Evolutionary conservation across 2,329 filamentous ascomycete species (phyloP).

Genomic region (Fusarium redolens): DNA sequence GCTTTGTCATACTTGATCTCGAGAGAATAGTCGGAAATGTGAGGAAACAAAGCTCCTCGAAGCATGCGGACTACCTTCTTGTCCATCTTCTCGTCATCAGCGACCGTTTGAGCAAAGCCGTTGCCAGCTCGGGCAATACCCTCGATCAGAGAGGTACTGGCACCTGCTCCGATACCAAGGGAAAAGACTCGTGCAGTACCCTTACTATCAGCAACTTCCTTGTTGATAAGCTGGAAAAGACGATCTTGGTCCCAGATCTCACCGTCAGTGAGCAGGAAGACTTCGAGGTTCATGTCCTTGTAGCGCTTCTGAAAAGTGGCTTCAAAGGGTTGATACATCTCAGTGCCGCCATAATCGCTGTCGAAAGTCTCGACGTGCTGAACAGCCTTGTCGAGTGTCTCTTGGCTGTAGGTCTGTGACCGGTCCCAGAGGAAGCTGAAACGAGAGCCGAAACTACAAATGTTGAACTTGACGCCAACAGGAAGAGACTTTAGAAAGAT

Average conservation of each 20-base stretch:
- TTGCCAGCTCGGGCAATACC: conserved; percentile 65
- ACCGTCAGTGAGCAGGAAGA: conserved; percentile 68
- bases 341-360: conserved; percentile 64
- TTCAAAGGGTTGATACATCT: conserved; percentile 61
- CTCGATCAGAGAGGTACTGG: conserved; percentile 65
- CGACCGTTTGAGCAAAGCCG: conserved; percentile 72
- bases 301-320: conserved; percentile 57
- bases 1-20: conserved; percentile 67
- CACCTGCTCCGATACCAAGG: conserved; percentile 63
- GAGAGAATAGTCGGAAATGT: conserved; percentile 72
- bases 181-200: conserved; percentile 64
- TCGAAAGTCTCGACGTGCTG: conserved; percentile 55
- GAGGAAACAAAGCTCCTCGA: conserved; percentile 74
- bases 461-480: conserved; percentile 74
- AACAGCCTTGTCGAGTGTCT: conserved; percentile 57
- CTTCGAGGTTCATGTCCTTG: conserved; percentile 61
- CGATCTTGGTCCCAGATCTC: conserved; percentile 61
- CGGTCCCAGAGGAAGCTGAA: conserved; percentile 60
- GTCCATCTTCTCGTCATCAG: conserved; percentile 72
- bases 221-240: conserved; percentile 59
- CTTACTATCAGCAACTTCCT: conserved; percentile 52
- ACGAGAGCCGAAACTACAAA: conserved; percentile 71
- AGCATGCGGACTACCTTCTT: conserved; percentile 79
- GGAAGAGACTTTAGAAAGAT: conserved; percentile 75
- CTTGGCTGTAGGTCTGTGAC: conserved; percentile 59